Evolutionary conservation across 1,139 yeast genomes (phyloP), one percentile per base, ranked within the genome.

Genomic region (Geotrichum australiense): DNA sequence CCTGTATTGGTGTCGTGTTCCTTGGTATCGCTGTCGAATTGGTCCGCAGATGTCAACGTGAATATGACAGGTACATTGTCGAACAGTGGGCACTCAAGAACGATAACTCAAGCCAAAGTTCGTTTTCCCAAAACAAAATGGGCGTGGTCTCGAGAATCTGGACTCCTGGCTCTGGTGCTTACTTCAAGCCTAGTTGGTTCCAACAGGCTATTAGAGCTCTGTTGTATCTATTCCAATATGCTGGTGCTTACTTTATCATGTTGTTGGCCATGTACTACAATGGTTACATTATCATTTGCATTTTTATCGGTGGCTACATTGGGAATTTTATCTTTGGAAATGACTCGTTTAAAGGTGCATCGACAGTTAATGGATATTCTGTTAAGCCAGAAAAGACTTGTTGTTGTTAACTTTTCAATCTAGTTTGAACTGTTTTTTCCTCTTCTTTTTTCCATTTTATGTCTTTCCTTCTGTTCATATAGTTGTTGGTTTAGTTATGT

Each of bases 261-360:
- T 68, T 80, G 63, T 63, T 80, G 52, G 78, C 78, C 64, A 80
- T 79, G 86, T 78, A 78, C 64, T 79, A 75, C 63, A 79, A 79
- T 53, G 86, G 86, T 15, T 80, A 77, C 57, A 67, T 79, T 27
- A 74, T 78, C 44, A 74, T 79, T 45, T 70, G 77, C 16, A 76
- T 81, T 59, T 67, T 78, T 39, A 57, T 78, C 33, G 85, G 85
- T 5, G 81, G 80, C 2, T 59, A 76, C 28, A 55, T 78, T 42
- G 86, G 85, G 2, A 73, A 73, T 56, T 55, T 76, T 16, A 41
- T 59, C 38, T 51, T 61, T 41, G 59, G 59, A 7, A 25, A 30
- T n/a, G 45, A 41, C 28, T 23, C 37, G 10, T 41, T 41, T 20
- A 29, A 33, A 21, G 29, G 26, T 35, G 33, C 18, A 12, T n/a